phyloP scores from a whole-genome alignment of 371 early-diverging fungal species.

The Mucor racemosus region DNA sequence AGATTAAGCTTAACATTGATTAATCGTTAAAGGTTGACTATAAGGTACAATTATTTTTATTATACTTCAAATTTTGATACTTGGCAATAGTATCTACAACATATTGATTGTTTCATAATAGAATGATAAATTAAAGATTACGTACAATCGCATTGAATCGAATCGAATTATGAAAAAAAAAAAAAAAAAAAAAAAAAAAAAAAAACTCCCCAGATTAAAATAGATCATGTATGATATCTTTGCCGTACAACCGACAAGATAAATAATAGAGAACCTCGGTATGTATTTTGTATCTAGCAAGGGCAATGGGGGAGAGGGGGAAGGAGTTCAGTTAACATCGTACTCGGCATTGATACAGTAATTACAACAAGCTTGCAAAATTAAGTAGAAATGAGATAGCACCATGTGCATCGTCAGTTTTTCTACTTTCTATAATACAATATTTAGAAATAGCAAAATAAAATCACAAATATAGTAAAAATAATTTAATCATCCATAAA shows the following conservation, averaged over 20 bases:
- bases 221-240: neutral
- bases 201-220: neutral
- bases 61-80: too few species aligned
- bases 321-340: neutral
- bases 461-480: conserved; percentile 8
- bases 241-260: neutral
- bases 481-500: neutral
- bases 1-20: too few species aligned
- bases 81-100: too few species aligned
- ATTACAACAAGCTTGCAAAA: neutral
- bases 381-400: neutral
- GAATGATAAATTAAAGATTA: neutral
- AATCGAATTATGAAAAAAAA: neutral
- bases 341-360: neutral
- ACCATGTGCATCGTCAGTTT: neutral
- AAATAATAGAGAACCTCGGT: neutral
- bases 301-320: too few species aligned
- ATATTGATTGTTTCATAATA: too few species aligned
- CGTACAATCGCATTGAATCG: neutral
- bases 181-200: neutral
- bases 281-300: neutral
- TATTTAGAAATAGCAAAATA: neutral
- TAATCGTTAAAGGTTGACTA: too few species aligned
- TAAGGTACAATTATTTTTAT: too few species aligned
- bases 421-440: neutral